phyloP scores from a whole-genome alignment of 148 eudicot genomes.

The Euryodendron excelsum region DNA sequence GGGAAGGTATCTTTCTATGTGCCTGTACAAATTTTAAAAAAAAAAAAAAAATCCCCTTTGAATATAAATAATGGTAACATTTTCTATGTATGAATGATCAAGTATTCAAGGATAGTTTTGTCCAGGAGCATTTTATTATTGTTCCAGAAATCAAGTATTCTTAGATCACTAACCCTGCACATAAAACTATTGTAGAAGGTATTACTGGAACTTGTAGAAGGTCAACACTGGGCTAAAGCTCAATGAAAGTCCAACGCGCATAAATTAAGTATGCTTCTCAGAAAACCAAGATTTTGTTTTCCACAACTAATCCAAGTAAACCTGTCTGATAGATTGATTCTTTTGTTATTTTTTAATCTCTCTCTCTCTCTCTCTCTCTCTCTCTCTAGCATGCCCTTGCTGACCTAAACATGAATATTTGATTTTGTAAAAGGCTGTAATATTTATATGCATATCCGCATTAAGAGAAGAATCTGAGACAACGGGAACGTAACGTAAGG shows the following conservation, averaged over 20 bases:
- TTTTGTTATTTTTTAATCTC: not conserved
- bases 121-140: too few species aligned
- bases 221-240: conserved; percentile 9
- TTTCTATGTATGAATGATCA: too few species aligned
- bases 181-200: conserved; percentile 15
- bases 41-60: not conserved
- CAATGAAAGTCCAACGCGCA: too few species aligned
- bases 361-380: not conserved
- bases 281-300: not conserved
- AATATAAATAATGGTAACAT: not conserved
- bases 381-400: not conserved
- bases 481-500: not conserved
- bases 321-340: not conserved
- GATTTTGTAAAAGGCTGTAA: too few species aligned
- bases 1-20: not conserved
- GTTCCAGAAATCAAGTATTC: not conserved
- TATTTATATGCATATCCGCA: too few species aligned
- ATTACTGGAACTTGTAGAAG: not conserved
- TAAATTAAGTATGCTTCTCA: not conserved
- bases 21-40: not conserved
- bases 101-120: too few species aligned
- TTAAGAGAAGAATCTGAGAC: not conserved
- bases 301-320: not conserved
- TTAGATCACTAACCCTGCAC: not conserved
- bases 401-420: not conserved